Conservation (phyloP, 2,329 filamentous ascomycete genomes). For the Cladosporium sp. region DNA sequence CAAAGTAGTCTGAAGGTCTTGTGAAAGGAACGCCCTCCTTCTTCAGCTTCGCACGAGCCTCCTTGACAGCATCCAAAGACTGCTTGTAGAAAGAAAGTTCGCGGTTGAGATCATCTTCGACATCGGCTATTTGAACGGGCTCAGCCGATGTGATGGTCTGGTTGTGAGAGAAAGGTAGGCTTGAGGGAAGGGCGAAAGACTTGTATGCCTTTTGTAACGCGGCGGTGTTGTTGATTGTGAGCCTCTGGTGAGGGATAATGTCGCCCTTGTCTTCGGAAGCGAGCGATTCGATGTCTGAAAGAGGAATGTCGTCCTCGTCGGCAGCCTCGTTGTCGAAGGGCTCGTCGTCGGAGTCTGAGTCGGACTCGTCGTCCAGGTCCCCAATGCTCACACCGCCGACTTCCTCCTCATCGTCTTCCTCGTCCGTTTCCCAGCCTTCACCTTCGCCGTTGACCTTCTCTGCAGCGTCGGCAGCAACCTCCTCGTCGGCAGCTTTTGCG, state of each 20-base stretch:
- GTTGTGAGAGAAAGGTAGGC: constrained; percentile 74
- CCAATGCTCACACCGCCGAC: constrained; percentile 30
- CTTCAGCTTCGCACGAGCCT: constrained; percentile 67
- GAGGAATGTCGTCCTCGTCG: constrained; percentile 79
- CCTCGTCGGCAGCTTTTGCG: constrained; percentile 17
- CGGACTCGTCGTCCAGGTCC: constrained; percentile 21
- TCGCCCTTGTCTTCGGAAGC: constrained; percentile 79
- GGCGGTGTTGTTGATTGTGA: constrained; percentile 94
- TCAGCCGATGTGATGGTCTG: constrained; percentile 66
- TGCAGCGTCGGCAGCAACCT: constrained; percentile 23
- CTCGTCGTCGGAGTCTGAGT: constrained; percentile 36
- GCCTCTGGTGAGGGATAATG: constrained; percentile 79
- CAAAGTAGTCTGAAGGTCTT: constrained; percentile 89
- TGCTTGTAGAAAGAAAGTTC: constrained; percentile 93
- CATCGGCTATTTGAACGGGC: constrained; percentile 69
- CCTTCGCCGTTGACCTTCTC: constrained; percentile 24
- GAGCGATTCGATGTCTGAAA: constrained; percentile 77
- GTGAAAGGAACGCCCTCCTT: constrained; percentile 81
- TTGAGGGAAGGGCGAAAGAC: constrained; percentile 66
- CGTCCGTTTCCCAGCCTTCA: constrained; percentile 28
- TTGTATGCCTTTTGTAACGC: constrained; percentile 75
- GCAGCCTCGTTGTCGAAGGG: constrained; percentile 56
- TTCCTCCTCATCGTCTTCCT: constrained; percentile 39
- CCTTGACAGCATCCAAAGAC: constrained; percentile 69
- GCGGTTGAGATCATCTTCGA: constrained; percentile 85